phyloP scores from a whole-genome alignment of 2,329 filamentous ascomycete species.

The Diplodia seriata region DNA sequence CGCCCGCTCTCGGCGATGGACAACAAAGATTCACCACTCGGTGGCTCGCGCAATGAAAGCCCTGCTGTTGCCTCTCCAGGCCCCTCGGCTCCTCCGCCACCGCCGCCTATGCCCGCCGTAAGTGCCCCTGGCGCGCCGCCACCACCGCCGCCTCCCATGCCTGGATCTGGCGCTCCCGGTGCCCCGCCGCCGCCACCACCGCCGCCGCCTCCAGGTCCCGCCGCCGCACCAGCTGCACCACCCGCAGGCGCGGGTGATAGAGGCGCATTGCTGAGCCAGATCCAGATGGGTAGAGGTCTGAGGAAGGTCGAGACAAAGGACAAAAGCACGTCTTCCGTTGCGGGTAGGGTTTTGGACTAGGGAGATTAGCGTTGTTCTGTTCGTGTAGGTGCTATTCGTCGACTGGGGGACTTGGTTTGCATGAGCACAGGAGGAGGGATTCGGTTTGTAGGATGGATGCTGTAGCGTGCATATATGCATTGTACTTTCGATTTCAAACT shows the following conservation, averaged over 20 bases:
- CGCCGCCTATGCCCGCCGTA: slow-evolving; percentile 44
- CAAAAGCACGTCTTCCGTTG: slow-evolving; percentile 72
- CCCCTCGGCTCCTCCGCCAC: slow-evolving; percentile 54
- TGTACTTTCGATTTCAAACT: background rate
- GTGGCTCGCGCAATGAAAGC: slow-evolving; percentile 48
- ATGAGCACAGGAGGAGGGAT: background rate
- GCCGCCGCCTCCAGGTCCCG: slow-evolving; percentile 40
- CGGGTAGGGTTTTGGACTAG: slow-evolving; percentile 71
- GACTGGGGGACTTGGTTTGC: background rate
- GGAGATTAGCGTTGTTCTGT: background rate
- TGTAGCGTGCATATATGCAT: slow-evolving; percentile 16
- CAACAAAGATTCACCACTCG: slow-evolving; percentile 63
- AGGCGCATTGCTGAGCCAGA: slow-evolving; percentile 77
- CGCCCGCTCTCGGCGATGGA: slow-evolving; percentile 85
- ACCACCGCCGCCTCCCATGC: slow-evolving; percentile 57
- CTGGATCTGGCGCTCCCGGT: slow-evolving; percentile 38
- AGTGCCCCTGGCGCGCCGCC: slow-evolving; percentile 49
- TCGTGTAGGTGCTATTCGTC: background rate
- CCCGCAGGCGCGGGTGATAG: slow-evolving; percentile 47
- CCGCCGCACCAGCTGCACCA: slow-evolving; percentile 59
- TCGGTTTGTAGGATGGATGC: background rate
- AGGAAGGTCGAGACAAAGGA: slow-evolving; percentile 93
- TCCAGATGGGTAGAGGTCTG: slow-evolving; percentile 78
- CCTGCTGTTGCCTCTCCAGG: slow-evolving; percentile 50
- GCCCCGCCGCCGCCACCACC: slow-evolving; percentile 47